phyloP scores from a whole-genome alignment of 257 asterid species.

The Plantago ovata region DNA sequence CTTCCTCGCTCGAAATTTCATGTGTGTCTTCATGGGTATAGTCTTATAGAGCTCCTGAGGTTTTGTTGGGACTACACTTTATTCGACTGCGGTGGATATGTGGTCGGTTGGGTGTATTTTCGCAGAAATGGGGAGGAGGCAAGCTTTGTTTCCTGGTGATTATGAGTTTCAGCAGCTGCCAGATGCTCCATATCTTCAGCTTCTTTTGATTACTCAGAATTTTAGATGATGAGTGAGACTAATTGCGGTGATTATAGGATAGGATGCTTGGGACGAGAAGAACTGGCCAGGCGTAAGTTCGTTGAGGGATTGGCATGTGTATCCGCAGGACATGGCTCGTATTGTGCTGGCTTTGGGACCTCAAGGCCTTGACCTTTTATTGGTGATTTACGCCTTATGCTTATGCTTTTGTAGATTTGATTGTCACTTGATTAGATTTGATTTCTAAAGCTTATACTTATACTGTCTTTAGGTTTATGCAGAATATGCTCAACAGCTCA shows the following conservation, averaged over 20 bases:
- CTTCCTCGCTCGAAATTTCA: no score
- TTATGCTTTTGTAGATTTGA: background rate
- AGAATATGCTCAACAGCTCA: constrained; percentile 88
- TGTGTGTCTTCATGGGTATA: no score
- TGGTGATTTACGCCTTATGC: constrained; percentile 30
- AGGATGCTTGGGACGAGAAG: constrained; percentile 93
- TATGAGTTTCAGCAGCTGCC: constrained; percentile 92
- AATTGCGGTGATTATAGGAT: constrained; percentile 5
- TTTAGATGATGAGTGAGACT: no score
- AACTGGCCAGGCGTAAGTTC: constrained; percentile 88
- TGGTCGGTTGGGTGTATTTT: constrained; percentile 99
- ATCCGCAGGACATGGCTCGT: constrained; percentile 80
- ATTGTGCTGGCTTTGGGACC: constrained; percentile 75
- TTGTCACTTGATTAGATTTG: no score
- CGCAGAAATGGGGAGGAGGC: constrained; percentile 93
- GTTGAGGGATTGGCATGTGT: constrained; percentile 89
- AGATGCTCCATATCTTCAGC: constrained; percentile 86
- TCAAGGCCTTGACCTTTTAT: constrained; percentile 83
- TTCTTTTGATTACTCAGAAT: no score
- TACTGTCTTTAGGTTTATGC: constrained; percentile 31
- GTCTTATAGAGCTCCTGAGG: constrained; percentile 98
- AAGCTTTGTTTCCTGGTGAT: constrained; percentile 90
- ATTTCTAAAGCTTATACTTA: background rate
- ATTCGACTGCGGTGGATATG: constrained; percentile 93
- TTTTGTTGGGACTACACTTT: constrained; percentile 85